Base-by-base conservation (phyloP, 2,329 filamentous ascomycete genomes). In the Diaporthe vaccinii region DNA sequence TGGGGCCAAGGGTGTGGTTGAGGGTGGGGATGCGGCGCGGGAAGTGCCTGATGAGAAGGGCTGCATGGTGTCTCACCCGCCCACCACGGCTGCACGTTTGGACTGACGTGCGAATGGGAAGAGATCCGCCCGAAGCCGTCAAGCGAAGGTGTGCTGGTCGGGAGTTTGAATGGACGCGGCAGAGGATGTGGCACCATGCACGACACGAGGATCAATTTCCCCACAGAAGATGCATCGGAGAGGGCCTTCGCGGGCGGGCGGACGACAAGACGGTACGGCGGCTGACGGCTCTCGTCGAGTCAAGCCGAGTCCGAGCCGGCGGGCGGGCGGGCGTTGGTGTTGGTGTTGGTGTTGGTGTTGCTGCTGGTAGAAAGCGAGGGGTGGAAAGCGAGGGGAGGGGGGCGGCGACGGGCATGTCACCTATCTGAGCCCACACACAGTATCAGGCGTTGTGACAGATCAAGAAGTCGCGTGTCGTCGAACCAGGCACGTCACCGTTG, bases 171-270 rank as follows among this genome's bases (percentile, higher is more conserved):
- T 61, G 41, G 55, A 14, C 57, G 34, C 46, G 69, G 28, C 55
- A 72, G 69, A 68, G 62, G 44, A 34, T 68, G 65, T 68, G 65
- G 46, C 46, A 51, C 46, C 46, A 53, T 53, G 65, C 65, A 68
- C 55, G 39, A 59, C 69, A 72, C 44, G 69, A 59, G 53, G 44
- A 59, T 58, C 39, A 39, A 31, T 36, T 25, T 68, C 65, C 28
- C 65, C 65, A 68, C 65, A 53, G 44, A 9, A 20, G 8, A 28
- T 55, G 20, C 25, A 55, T 46, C 14, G 25, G 34, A 15, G 49
- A 41, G 25, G 10, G n/a, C 14, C 31, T 28, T 39, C 25, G n/a
- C 31, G 61, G 57, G n/a, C 57, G 55, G 41, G 34, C 9, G 20
- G 12, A 14, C 46, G 17, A 25, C 36, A n/a, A n/a, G 46, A 53